These are phyloP conservation scores for Scheffersomyces spartinae DNA, from an alignment of 805 yeast genomes.

Conservation along the genomic window DNA sequence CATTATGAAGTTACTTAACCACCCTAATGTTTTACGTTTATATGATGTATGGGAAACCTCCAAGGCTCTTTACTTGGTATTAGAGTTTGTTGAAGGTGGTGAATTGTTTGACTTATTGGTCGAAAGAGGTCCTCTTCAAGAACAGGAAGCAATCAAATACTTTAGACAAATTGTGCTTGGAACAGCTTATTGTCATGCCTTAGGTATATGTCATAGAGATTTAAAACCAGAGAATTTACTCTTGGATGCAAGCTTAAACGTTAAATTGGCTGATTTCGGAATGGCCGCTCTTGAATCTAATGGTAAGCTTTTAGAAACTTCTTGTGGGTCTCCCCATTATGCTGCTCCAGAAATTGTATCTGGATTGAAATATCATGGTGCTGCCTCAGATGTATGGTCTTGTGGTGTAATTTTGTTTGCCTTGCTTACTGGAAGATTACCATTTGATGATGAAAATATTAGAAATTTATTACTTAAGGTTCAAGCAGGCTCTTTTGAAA, in stretches of 20 bases:
- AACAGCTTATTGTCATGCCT: constrained; percentile 70
- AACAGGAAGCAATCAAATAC: constrained; percentile 63
- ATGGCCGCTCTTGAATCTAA: constrained; percentile 79
- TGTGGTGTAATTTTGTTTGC: constrained; percentile 80
- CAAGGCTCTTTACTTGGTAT: constrained; percentile 68
- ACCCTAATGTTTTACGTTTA: constrained; percentile 84
- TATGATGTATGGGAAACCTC: constrained; percentile 98
- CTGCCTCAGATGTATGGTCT: constrained; percentile 82
- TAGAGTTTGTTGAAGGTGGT: constrained; percentile 85
- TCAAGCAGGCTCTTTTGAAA: constrained; percentile 61
- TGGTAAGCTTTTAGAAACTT: constrained; percentile 61
- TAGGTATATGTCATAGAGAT: constrained; percentile 74
- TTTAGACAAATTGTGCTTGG: constrained; percentile 71
- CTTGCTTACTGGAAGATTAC: constrained; percentile 66
- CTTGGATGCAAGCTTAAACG: constrained; percentile 53
- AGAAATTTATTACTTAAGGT: constrained; percentile 61
- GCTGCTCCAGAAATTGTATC: constrained; percentile 82
- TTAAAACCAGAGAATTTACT: constrained; percentile 72
- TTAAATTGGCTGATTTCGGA: constrained; percentile 79
- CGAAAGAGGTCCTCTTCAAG: constrained; percentile 57
- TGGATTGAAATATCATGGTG: constrained; percentile 71
- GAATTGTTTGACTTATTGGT: constrained; percentile 70
- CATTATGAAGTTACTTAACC: constrained; percentile 90
- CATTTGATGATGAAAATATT: constrained; percentile 76
- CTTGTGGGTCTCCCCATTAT: constrained; percentile 83